Evolutionary conservation across 129 eudicot species (phyloP).

Genomic region (Deinandra increscens): DNA sequence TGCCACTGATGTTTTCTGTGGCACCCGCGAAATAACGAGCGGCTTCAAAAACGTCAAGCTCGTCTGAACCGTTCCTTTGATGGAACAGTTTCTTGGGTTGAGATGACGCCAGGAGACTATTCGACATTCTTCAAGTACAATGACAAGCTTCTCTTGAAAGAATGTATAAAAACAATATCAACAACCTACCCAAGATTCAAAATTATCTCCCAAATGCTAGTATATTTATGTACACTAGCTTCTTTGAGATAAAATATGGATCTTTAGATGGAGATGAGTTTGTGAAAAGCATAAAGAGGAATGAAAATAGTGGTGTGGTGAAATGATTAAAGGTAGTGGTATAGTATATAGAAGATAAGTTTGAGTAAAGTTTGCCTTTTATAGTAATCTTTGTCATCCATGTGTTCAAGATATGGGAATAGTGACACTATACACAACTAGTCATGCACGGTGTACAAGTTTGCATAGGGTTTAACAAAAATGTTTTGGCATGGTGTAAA

Average conservation of each 20-base stretch:
- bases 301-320: slow-evolving; percentile 13
- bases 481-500: slow-evolving; percentile 21
- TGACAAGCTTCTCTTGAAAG: not conserved
- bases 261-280: slow-evolving; percentile 26
- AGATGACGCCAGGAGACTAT: slow-evolving; percentile 1
- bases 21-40: slow-evolving; percentile 67
- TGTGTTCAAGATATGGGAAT: slow-evolving; percentile 25
- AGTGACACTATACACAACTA: slow-evolving; percentile 10
- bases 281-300: slow-evolving; percentile 28
- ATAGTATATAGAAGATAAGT: slow-evolving; percentile 26
- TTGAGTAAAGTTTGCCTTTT: slow-evolving; percentile 28
- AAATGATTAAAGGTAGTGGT: slow-evolving; percentile 41
- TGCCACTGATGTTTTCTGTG: slow-evolving; percentile 27
- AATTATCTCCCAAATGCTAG: slow-evolving; percentile 12
- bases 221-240: slow-evolving; percentile 15
- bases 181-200: slow-evolving; percentile 21
- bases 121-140: slow-evolving; percentile 38
- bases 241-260: slow-evolving; percentile 15
- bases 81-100: slow-evolving; percentile 44
- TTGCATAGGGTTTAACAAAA: slow-evolving; percentile 7
- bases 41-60: slow-evolving; percentile 90
- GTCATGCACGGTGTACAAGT: slow-evolving; percentile 20
- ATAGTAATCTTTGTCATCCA: slow-evolving; percentile 26
- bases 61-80: slow-evolving; percentile 58
- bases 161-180: slow-evolving; percentile 19